Percentiles rank a stretch among this genome's conserved stretches.
phyloP scores from a whole-genome alignment of 345 rosid genomes.

The Populus nigra region DNA sequence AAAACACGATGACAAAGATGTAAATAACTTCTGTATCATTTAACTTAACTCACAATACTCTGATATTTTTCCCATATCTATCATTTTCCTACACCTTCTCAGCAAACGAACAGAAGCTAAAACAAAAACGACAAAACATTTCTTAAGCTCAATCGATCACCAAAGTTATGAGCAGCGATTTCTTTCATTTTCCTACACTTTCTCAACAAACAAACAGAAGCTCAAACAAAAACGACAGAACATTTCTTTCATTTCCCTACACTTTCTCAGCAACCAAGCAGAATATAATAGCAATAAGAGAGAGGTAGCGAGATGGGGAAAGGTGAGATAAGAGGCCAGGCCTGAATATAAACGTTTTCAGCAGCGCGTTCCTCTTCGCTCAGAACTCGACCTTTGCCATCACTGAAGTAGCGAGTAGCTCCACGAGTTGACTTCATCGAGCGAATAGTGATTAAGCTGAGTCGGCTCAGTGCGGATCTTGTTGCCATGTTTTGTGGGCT shows the following conservation, averaged over 20 bases:
- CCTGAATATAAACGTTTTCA: conserved; percentile 78
- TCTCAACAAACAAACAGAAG: conserved; percentile 5
- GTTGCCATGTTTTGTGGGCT: conserved; percentile 32
- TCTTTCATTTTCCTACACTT: not conserved
- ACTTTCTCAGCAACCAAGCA: conserved; percentile 9
- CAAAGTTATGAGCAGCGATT: not conserved
- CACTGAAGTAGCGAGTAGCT: conserved; percentile 58
- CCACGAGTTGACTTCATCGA: conserved; percentile 50
- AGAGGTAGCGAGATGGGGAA: too few species aligned
- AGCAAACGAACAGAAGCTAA: not conserved
- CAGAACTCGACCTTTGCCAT: conserved; percentile 63
- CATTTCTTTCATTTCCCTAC: not conserved
- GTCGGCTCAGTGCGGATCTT: conserved; percentile 38
- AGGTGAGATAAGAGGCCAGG: not conserved
- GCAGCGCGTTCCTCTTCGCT: conserved; percentile 86
- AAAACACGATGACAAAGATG: not conserved
- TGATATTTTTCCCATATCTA: not conserved
- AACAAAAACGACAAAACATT: not conserved
- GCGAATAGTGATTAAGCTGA: conserved; percentile 32
- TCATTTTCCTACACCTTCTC: not conserved
- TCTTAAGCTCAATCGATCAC: not conserved
- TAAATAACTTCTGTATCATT: not conserved
- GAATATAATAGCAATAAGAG: not conserved
- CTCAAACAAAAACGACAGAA: not conserved
- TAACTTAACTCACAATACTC: not conserved